Evolutionary conservation across 805 yeast species (phyloP).

Genomic region (Wickerhamiella allomyrinae): DNA sequence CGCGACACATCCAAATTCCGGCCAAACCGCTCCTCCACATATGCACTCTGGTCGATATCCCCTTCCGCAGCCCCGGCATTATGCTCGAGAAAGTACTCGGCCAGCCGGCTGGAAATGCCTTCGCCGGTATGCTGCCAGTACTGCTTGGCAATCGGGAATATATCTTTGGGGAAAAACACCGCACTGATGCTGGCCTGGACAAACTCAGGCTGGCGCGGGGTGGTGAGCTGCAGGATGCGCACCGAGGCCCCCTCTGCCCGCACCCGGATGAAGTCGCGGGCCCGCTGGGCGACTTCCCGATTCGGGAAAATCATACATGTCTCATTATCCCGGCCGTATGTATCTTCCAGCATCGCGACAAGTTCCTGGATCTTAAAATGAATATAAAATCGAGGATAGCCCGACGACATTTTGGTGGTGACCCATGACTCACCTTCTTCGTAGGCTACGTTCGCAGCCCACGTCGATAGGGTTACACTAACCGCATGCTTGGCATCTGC

Average conservation of each 20-base stretch:
- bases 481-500: slow-evolving; percentile 85
- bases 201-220: slow-evolving; percentile 17
- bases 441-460: slow-evolving; percentile 87
- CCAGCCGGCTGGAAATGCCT: slow-evolving; percentile 83
- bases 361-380: slow-evolving; percentile 27
- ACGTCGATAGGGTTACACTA: slow-evolving; percentile 86
- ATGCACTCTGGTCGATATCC: slow-evolving; percentile 26
- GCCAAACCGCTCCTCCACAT: slow-evolving; percentile 82
- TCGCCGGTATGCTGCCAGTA: slow-evolving; percentile 98
- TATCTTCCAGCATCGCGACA: slow-evolving; percentile 29
- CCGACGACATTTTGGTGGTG: slow-evolving; percentile 59
- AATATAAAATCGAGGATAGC: slow-evolving; percentile 59
- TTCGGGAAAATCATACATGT: slow-evolving; percentile 63
- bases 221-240: slow-evolving; percentile 22
- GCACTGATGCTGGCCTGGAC: slow-evolving; percentile 60
- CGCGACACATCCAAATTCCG: slow-evolving; percentile 68
- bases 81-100: slow-evolving; percentile 57
- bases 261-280: slow-evolving; percentile 57
- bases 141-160: slow-evolving; percentile 52
- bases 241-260: slow-evolving; percentile 28
- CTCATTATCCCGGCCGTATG: slow-evolving; percentile 73
- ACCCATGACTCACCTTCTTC: slow-evolving; percentile 84
- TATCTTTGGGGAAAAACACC: slow-evolving; percentile 56
- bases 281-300: slow-evolving; percentile 64
- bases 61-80: slow-evolving; percentile 2